These are phyloP conservation scores for Daucus carota DNA, from an alignment of 129 eudicot genomes.

Conservation along the genomic window DH1_v3.0 NC_030382.2:52101001-52101500, in stretches of 20 bases:
- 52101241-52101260: slow-evolving; percentile 97
- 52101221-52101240: slow-evolving; percentile 89
- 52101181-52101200: slow-evolving; percentile 93
- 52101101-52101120: slow-evolving; percentile 99
- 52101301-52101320: slow-evolving; percentile 95
- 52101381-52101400: background rate
- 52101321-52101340: slow-evolving; percentile 75
- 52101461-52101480: background rate
- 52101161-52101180: slow-evolving; percentile 97
- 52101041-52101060: slow-evolving; percentile 92
- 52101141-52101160: slow-evolving; percentile 74
- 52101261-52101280: slow-evolving; percentile 86
- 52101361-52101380: background rate
- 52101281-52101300: slow-evolving; percentile 99
- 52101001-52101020: slow-evolving; percentile 85
- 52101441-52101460: background rate
- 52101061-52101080: slow-evolving; percentile 94
- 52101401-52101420: background rate
- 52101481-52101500: background rate
- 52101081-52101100: slow-evolving; percentile 89
- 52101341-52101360: slow-evolving; percentile 66
- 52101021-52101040: slow-evolving; percentile 93
- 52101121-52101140: slow-evolving; percentile 78
- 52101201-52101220: slow-evolving; percentile 75
- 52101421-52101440: background rate